Percentiles rank a stretch among this genome's conserved stretches.
These are phyloP conservation scores for Symbiotaphrina buchneri DNA, from an alignment of 495 filamentous ascomycete species.

Conservation along the genomic window DNA sequence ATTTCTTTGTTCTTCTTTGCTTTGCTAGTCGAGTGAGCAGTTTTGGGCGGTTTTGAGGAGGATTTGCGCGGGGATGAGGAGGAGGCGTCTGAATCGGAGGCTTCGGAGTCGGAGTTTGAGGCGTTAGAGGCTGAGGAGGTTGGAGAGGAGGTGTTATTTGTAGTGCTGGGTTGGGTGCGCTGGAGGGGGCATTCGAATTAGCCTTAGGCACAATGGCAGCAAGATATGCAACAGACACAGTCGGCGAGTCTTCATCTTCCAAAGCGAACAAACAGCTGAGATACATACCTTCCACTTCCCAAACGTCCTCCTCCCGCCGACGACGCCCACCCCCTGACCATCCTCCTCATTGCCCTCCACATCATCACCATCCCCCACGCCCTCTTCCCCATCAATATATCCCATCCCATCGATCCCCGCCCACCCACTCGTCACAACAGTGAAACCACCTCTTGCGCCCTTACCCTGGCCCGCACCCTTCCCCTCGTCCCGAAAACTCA, in stretches of 20 bases:
- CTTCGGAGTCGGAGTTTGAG: constrained; percentile 12
- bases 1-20: constrained; percentile 19
- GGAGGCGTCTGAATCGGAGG: constrained; percentile 11
- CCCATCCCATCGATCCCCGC: constrained; percentile 11
- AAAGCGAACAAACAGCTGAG: no score
- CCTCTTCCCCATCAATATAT: constrained; percentile 12
- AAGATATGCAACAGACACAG: no score
- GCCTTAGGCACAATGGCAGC: no score
- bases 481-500: constrained; percentile 22
- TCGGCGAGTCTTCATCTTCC: no score
- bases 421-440: not conserved
- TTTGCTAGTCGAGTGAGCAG: constrained; percentile 3
- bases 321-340: not conserved
- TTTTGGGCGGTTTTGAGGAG: constrained; percentile 3
- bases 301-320: not conserved
- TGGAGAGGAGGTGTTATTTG: constrained; percentile 17
- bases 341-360: not conserved
- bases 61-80: not conserved
- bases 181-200: constrained; percentile 7
- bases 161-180: constrained; percentile 8
- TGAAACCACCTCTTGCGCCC: not conserved
- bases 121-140: constrained; percentile 14
- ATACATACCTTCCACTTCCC: no score
- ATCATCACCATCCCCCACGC: not conserved
- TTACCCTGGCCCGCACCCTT: not conserved